Base-by-base conservation (phyloP, 371 early-diverging fungal species). In the Saksenaea vasiformis region DNA sequence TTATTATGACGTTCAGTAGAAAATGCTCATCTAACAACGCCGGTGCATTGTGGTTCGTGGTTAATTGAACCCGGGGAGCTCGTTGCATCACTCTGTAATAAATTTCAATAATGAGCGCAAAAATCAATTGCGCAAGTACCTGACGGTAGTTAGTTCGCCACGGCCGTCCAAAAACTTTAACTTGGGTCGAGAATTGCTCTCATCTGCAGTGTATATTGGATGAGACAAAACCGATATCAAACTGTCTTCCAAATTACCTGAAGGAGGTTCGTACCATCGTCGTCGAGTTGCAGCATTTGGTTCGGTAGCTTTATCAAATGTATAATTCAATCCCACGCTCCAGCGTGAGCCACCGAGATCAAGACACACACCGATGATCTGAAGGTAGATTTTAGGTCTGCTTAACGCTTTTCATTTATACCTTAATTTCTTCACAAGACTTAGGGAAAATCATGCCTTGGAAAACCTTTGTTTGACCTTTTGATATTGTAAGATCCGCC, bases 11-110 rank as follows among this genome's bases (percentile, higher is more conserved):
- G 31, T 74, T 71, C 14, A 93, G 65, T 13, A 83, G 80, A 65
- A 87, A 89, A 26, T 82, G 66, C 57, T 92, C 93, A 55, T 92
- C 90, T 60, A 93, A 66, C 17, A 88, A 69, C 0, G 87, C 91
- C 8, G 91, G 92, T 5, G 89, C 73, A 13, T 68, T 64, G 67
- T 89, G 83, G 0, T 76, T 66, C 3, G 84, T 69, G 19, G 69
- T 65, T n/a, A 91, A 70, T 43, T 80, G 74, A 2, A 93, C 67
- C 24, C 86, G 87, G 17, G 93, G 90, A 44, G 87, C 88, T 36
- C 85, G 77, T 66, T 87, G 87, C 31, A 83, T 76, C 8, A 92
- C 76, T 15, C 89, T 88, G 54, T 22, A 55, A 5, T 31, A 39
- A 19, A 53, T 27, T 19, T 58, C 34, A 8, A 47, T 37, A 5